Conservation (phyloP, 2,329 filamentous ascomycete species). For the Macrophomina pseudophaseolina region DNA sequence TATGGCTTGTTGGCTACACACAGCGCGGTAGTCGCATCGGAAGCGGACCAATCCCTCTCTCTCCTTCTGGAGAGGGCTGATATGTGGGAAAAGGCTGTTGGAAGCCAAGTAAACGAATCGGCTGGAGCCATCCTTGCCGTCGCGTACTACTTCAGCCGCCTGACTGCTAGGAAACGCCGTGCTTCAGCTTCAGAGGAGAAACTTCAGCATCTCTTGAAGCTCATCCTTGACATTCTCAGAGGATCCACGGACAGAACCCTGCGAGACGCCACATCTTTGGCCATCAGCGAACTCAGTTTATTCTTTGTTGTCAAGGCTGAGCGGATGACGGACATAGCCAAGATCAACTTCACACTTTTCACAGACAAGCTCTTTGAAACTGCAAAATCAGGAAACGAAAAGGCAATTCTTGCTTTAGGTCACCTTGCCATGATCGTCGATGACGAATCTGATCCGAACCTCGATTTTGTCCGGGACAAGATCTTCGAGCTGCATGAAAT, state of each 20-base stretch:
- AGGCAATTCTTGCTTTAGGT: constrained; percentile 80
- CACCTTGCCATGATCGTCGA: constrained; percentile 70
- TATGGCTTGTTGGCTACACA: constrained; percentile 81
- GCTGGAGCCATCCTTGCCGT: constrained; percentile 66
- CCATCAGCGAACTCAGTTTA: constrained; percentile 66
- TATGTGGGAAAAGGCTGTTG: constrained; percentile 64
- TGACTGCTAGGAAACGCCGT: constrained; percentile 54
- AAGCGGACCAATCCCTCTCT: constrained; percentile 51
- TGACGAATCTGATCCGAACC: constrained; percentile 43
- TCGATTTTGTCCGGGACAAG: constrained; percentile 66
- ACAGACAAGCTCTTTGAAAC: constrained; percentile 68
- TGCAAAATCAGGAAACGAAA: constrained; percentile 81
- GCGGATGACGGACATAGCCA: constrained; percentile 37
- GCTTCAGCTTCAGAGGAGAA: constrained; percentile 42
- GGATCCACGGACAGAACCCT: constrained; percentile 61
- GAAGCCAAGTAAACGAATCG: constrained; percentile 62
- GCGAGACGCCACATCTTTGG: constrained; percentile 61
- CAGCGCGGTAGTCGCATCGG: constrained; percentile 45
- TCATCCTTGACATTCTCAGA: constrained; percentile 58
- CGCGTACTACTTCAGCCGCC: constrained; percentile 63
- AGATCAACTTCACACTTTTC: constrained; percentile 52
- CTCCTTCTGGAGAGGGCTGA: constrained; percentile 54
- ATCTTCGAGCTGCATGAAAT: constrained; percentile 82
- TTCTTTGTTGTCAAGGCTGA: constrained; percentile 59
- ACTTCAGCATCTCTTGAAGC: constrained; percentile 48